Percentiles rank a stretch among this genome's conserved stretches.
Conservation (phyloP, 805 yeast species). For the Blastobotrys peoriensis region DNA sequence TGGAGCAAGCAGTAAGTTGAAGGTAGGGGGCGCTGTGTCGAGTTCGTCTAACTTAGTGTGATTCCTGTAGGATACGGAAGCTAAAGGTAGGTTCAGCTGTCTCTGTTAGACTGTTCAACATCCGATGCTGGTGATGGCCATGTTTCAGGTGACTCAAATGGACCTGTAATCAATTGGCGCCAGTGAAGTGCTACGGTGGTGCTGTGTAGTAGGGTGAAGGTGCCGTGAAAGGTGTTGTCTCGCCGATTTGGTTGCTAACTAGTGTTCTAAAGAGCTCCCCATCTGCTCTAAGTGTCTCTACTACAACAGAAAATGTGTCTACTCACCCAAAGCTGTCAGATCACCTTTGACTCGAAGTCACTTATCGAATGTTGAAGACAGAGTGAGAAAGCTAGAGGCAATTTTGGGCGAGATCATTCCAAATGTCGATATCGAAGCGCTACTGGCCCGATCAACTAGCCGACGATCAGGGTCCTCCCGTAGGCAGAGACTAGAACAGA, state of each 20-base stretch:
- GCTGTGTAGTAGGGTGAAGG: too few species aligned
- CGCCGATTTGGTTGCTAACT: not conserved
- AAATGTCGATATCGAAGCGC: constrained; percentile 40
- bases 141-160: too few species aligned
- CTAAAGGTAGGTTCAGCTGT: constrained; percentile 36
- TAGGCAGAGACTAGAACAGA: not conserved
- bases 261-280: constrained; percentile 73
- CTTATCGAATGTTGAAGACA: constrained; percentile 66
- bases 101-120: not conserved
- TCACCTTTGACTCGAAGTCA: constrained; percentile 77
- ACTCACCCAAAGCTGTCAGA: constrained; percentile 71
- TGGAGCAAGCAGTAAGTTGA: constrained; percentile 27
- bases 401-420: constrained; percentile 41
- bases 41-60: constrained; percentile 42
- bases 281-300: constrained; percentile 67
- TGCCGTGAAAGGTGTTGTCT: too few species aligned
- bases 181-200: too few species aligned
- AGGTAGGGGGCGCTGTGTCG: not conserved
- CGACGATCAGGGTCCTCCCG: not conserved
- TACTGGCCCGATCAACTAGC: constrained; percentile 19
- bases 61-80: constrained; percentile 75
- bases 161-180: too few species aligned
- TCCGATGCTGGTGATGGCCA: too few species aligned
- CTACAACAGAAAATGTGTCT: constrained; percentile 68
- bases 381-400: constrained; percentile 43